Evolutionary conservation across 2,329 filamentous ascomycete genomes (phyloP), one percentile per base, ranked within the genome.

Genomic region (Ceratocystiopsis brevicomis): DNA sequence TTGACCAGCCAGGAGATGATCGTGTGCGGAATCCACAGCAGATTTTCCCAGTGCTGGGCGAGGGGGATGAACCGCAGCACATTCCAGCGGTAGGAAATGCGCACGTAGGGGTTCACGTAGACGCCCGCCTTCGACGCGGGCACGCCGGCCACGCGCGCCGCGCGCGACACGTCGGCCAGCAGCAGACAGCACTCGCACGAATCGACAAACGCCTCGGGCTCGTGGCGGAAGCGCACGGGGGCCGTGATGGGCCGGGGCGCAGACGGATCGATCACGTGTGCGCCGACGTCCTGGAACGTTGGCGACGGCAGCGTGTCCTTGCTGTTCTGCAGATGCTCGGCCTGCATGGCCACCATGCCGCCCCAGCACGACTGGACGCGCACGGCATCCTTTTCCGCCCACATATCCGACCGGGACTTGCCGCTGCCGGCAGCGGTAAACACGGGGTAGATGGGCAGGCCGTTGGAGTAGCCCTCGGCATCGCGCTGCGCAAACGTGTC

Each of bases 351-450:
- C 3, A 74, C 76, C 71, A 85, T 84, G 18, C 81, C 81, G 42
- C 79, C 78, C 81, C 81, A 86, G 59, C 81, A 86, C 49, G 76
- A 77, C 51, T 69, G 71, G 1, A 85, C 80, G 10, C 74, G 69
- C 1, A 86, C 79, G 0, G 78, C 71, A 50, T 78, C 73, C 35
- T 57, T 67, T 44, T 73, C 70, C 0, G 61, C 61, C 2, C 81
- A 57, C 16, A 84, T 75, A 54, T 81, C 78, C 5, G 65, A 62
- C 38, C 79, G 66, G 35, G 68, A 75, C n/a, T 60, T 59, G 0
- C 62, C 73, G 14, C 67, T 56, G 1, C 71, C 71, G 1, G 60
- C 62, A 39, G 55, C 59, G 5, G 71, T 67, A 56, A 81, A 80
- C 60, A 76, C 80, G 0, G 81, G 81, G 56, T 72, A 86, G 46